Conservation (phyloP, 2,329 filamentous ascomycete genomes). For the Teratosphaeria viscida region DNA sequence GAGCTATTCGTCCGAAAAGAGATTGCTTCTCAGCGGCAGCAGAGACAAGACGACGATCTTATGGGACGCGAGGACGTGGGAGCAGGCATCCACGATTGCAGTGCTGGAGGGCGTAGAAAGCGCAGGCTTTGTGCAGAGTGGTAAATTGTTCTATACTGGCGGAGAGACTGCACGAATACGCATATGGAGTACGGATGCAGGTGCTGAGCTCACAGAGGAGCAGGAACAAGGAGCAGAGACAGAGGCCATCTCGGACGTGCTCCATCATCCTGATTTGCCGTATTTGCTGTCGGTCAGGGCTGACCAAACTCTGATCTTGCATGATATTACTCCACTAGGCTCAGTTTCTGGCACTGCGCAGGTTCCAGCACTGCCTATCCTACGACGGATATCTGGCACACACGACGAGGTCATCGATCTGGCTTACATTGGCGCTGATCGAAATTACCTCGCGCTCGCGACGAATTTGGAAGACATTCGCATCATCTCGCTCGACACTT, state of each 20-base stretch:
- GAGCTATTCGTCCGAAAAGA: constrained; percentile 66
- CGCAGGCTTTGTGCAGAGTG: constrained; percentile 65
- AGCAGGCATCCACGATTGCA: constrained; percentile 66
- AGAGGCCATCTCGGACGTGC: constrained; percentile 59
- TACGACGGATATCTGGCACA: constrained; percentile 81
- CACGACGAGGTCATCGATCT: constrained; percentile 97
- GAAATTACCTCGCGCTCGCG: constrained; percentile 74
- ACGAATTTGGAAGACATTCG: constrained; percentile 93
- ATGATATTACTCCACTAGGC: constrained; percentile 27
- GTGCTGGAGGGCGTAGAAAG: constrained; percentile 78
- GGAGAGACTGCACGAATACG: constrained; percentile 75
- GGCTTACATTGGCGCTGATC: constrained; percentile 70
- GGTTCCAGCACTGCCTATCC: constrained; percentile 41
- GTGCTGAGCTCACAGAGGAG: constrained; percentile 67
- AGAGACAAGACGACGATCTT: constrained; percentile 89
- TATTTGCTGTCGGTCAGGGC: constrained; percentile 75
- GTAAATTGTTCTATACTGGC: constrained; percentile 67
- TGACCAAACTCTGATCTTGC: constrained; percentile 77
- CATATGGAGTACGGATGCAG: constrained; percentile 70
- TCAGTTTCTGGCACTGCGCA: not conserved
- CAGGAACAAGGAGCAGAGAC: constrained; percentile 52
- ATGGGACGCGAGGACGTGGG: constrained; percentile 85
- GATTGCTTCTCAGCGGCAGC: constrained; percentile 70
- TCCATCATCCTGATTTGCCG: constrained; percentile 54
- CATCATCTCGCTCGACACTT: constrained; percentile 58